A percentile compares a stretch with the other conserved stretches of the same genome.
These are phyloP conservation scores for Jackrogersella multiformis DNA, from an alignment of 495 filamentous ascomycete species.

Conservation along the genomic window DNA sequence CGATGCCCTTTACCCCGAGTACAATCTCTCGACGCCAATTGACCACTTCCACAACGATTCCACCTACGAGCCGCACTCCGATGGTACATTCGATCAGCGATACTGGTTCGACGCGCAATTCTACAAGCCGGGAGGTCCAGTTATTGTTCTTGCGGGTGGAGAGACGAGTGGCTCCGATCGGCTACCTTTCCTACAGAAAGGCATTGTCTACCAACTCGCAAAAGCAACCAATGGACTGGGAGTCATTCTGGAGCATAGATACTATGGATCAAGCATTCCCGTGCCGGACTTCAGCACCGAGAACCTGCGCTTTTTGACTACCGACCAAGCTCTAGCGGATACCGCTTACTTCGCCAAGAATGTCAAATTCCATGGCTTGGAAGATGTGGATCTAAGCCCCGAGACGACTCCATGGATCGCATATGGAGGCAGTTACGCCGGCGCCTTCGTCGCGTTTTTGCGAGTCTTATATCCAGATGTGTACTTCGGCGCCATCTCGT, in stretches of 20 bases:
- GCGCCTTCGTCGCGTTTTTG: conserved; percentile 75
- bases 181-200: conserved; percentile 73
- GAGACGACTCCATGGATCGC: conserved; percentile 69
- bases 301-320: conserved; percentile 77
- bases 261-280: conserved; percentile 73
- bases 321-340: conserved; percentile 78
- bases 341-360: conserved; percentile 75
- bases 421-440: conserved; percentile 80
- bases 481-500: conserved; percentile 74
- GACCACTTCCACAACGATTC: conserved; percentile 81
- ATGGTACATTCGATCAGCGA: conserved; percentile 67
- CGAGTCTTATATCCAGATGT: conserved; percentile 73
- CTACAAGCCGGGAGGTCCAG: conserved; percentile 75
- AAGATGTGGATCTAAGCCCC: conserved; percentile 67
- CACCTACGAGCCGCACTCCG: conserved; percentile 71
- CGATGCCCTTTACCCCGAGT: conserved; percentile 59
- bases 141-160: conserved; percentile 74
- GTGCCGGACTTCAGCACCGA: conserved; percentile 66
- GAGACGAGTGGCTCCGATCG: conserved; percentile 67
- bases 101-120: conserved; percentile 77
- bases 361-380: conserved; percentile 71
- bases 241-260: conserved; percentile 79
- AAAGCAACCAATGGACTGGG: conserved; percentile 72
- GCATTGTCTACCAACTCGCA: conserved; percentile 70
- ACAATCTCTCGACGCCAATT: conserved; percentile 72